Evolutionary conservation across 2,329 filamentous ascomycete species (phyloP).

Genomic region (Diaporthe vexans): DNA sequence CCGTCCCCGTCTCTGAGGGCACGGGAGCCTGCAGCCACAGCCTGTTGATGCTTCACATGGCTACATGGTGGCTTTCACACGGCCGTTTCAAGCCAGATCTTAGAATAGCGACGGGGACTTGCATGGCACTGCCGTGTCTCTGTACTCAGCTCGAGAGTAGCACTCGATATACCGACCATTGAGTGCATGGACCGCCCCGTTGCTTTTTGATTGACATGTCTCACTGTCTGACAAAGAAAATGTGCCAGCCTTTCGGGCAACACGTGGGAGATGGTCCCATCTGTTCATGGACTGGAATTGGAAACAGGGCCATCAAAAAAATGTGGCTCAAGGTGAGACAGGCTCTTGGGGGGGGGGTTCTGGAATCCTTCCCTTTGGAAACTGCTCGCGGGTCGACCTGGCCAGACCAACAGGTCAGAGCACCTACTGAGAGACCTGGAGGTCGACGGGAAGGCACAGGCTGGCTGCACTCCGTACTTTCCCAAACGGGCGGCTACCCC

Average conservation of each 20-base stretch:
- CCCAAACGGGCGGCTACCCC: not conserved
- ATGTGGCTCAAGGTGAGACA: conserved; percentile 18
- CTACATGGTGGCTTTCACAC: not conserved
- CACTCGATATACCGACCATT: not conserved
- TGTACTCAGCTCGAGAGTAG: not conserved
- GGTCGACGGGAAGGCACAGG: conserved; percentile 7
- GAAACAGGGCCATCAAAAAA: not conserved
- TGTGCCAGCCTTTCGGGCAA: not conserved
- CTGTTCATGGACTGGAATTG: not conserved
- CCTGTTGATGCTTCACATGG: not conserved
- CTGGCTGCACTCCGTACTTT: not conserved
- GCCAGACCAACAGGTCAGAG: not conserved
- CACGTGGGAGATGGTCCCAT: conserved; percentile 1
- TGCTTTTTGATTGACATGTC: conserved; percentile 18
- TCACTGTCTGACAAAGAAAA: conserved; percentile 18
- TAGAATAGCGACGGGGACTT: conserved; percentile 15
- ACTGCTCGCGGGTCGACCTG: conserved; percentile 1
- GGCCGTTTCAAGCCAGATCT: conserved; percentile 16
- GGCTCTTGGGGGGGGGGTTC: not conserved
- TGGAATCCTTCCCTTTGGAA: not conserved
- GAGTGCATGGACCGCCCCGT: not conserved
- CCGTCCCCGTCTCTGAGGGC: not conserved
- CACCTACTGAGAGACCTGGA: not conserved
- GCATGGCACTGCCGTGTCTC: not conserved
- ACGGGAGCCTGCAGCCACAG: not conserved